Conservation (phyloP, 352 stramenopile species). For the Globisporangium emineosum region DNA sequence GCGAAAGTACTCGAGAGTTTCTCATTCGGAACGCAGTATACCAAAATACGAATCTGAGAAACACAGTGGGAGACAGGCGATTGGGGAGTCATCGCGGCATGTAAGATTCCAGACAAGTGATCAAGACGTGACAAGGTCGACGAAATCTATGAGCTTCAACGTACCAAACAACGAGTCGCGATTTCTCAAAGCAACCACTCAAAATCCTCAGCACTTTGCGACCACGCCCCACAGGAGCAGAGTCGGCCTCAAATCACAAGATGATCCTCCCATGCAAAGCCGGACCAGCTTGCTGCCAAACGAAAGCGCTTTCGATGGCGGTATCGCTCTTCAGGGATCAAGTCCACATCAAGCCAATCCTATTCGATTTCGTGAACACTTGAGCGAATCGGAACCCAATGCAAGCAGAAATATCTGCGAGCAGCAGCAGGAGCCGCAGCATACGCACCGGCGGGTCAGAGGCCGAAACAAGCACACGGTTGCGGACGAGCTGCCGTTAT, state of each 20-base stretch:
- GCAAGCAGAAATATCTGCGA: neutral
- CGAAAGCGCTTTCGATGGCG: too few relatives aligned
- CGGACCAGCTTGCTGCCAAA: too few relatives aligned
- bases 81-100: neutral
- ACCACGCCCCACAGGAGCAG: neutral
- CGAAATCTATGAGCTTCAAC: neutral
- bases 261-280: too few relatives aligned
- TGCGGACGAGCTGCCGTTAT: neutral
- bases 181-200: neutral
- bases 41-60: neutral
- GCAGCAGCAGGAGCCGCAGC: neutral
- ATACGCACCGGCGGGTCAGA: neutral
- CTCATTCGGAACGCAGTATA: neutral
- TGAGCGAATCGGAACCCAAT: too few relatives aligned
- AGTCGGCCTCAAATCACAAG: neutral
- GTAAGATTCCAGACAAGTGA: neutral
- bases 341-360: neutral
- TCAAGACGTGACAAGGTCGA: neutral
- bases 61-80: neutral
- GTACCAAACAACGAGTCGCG: neutral
- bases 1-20: constrained; percentile 21
- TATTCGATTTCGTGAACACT: neutral
- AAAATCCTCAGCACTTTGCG: neutral
- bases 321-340: neutral
- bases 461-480: neutral